A percentile compares a stretch with the other conserved stretches of the same genome.
Evolutionary conservation across 1,284 basidiomycete species (phyloP).

Genomic region (Porphyrellus sp.): DNA sequence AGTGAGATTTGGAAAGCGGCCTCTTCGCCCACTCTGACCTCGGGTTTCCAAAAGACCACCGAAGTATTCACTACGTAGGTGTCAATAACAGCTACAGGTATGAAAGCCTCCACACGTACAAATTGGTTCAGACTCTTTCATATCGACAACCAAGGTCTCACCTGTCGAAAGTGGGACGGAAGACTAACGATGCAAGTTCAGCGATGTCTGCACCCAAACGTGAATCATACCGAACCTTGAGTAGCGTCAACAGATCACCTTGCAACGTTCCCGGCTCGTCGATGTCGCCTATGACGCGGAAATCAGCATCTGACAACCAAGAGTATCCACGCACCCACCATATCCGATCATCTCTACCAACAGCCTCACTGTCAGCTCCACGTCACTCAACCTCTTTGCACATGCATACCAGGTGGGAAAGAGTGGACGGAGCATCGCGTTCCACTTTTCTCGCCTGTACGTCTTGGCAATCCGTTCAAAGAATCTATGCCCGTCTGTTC

Average conservation of each 20-base stretch:
- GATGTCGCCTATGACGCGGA: conserved; percentile 28
- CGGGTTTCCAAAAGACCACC: conserved; percentile 66
- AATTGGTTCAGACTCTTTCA: conserved; percentile 59
- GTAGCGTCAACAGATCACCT: conserved; percentile 64
- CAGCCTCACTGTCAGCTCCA: conserved; percentile 69
- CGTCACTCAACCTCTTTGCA: conserved; percentile 70
- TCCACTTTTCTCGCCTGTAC: conserved; percentile 82
- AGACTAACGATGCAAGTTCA: conserved; percentile 42
- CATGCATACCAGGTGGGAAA: conserved; percentile 77
- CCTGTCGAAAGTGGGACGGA: conserved; percentile 60
- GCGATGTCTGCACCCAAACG: neutral
- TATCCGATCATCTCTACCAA: conserved; percentile 80
- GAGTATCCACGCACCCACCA: conserved; percentile 43
- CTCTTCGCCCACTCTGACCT: conserved; percentile 57
- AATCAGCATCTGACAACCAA: conserved; percentile 1
- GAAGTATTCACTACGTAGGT: conserved; percentile 54
- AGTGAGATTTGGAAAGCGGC: conserved; percentile 73
- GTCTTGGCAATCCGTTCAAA: conserved; percentile 84
- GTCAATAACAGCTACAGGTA: conserved; percentile 1
- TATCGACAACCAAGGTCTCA: conserved; percentile 56
- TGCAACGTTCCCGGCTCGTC: conserved; percentile 51
- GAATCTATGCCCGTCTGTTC: conserved; percentile 53
- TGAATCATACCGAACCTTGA: conserved; percentile 49
- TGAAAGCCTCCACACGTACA: conserved; percentile 44
- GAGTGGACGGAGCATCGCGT: conserved; percentile 64